These are phyloP conservation scores for Vaccinium vitisidaea DNA, from an alignment of 148 eudicot species.

Conservation along the genomic window DNA sequence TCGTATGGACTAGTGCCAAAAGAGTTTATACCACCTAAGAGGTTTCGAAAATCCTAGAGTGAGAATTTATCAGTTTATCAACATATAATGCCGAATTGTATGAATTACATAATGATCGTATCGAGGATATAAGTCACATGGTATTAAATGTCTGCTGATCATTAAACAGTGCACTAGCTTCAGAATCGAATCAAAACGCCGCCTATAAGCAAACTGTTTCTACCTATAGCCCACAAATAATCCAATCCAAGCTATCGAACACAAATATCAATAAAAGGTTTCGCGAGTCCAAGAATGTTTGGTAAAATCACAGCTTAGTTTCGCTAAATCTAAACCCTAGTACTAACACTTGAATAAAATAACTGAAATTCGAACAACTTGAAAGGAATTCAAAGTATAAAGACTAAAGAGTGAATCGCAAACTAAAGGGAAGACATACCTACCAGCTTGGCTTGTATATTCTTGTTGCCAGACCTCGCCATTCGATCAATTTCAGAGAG, in stretches of 20 bases:
- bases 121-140: background rate
- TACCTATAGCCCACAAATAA: background rate
- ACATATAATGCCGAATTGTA: background rate
- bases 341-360: background rate
- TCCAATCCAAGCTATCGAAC: too few species aligned
- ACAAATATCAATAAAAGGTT: too few species aligned
- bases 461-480: constrained; percentile 44
- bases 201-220: background rate
- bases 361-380: background rate
- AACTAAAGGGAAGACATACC: constrained; percentile 40
- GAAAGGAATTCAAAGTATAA: background rate
- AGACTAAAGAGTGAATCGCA: background rate
- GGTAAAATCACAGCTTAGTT: background rate
- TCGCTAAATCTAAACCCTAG: background rate
- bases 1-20: too few species aligned
- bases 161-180: background rate
- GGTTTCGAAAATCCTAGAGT: too few species aligned
- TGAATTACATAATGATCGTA: background rate
- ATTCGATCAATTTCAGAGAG: constrained; percentile 20
- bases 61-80: background rate
- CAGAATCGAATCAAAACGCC: background rate
- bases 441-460: constrained; percentile 72
- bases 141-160: background rate
- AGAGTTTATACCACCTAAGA: too few species aligned
- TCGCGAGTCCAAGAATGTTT: background rate